Base-by-base conservation (phyloP, 306 rosid genomes). In the Vigna unguiculata region DNA sequence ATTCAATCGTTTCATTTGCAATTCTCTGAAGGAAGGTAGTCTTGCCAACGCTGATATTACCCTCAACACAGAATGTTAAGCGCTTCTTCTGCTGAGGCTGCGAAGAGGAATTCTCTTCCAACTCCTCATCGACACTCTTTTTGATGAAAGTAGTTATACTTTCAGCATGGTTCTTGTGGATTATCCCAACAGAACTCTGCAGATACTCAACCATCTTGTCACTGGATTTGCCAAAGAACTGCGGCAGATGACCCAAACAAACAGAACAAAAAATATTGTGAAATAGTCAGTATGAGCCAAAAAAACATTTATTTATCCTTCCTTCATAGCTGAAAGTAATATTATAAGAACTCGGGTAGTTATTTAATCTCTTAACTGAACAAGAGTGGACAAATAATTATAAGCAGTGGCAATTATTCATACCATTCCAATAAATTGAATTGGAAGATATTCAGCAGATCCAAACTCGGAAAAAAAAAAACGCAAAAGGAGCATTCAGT, bases 1-100 rank as follows among this genome's bases (percentile, higher is more conserved):
- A 88, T 85, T 95, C 98, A 9, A 95, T 86, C 2, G 97, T 95
- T 78, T 91, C 97, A 59, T 95, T 92, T 0, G 97, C 97, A 76
- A 95, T 90, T 82, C 95, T 89, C 85, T 89, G 97, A 69, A 95
- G 96, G 83, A 95, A 92, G 21, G 97, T 95, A 17, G 96, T 82
- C 90, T 95, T 95, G 54, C 98, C 99, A 52, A 95, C 97, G 13
- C 98, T 95, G 69, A 95, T 95, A 60, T 95, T 95, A 72, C 98
- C 98, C 87, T 95, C 97, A 2, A 95, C 98, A 73, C 98, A 95
- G 76, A 92, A 90, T 11, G 98, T 95, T 40, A 95, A 52, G 20
- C 92, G 85, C 78, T 90, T 92, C 82, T 90, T 95, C 77, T 78
- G 93, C 47, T 55, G 46, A 4, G 55, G 24, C 82, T 75, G 86